Evolutionary conservation across 1,284 basidiomycete genomes (phyloP).

Genomic region (Sporisorium reilianum): DNA sequence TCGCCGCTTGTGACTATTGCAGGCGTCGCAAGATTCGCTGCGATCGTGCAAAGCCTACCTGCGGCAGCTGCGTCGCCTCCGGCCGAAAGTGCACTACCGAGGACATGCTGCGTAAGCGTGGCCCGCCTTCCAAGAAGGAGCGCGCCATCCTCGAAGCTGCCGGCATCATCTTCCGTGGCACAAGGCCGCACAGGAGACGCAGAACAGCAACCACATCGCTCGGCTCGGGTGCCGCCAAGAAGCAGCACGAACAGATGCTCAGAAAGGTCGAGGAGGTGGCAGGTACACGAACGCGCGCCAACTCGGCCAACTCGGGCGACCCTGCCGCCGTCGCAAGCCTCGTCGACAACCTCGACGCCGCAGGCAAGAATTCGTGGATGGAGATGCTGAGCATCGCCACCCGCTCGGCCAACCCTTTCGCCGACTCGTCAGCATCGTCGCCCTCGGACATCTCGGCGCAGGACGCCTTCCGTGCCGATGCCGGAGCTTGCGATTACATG

Average conservation of each 20-base stretch:
- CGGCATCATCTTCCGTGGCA: conserved; percentile 51
- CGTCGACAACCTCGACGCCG: conserved; percentile 8
- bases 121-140: conserved; percentile 53
- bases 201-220: conserved; percentile 45
- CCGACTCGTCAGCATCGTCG: conserved; percentile 36
- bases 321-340: neutral
- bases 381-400: conserved; percentile 48
- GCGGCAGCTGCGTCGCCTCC: conserved; percentile 36
- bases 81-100: conserved; percentile 53
- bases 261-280: conserved; percentile 38
- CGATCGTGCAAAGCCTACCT: conserved; percentile 53
- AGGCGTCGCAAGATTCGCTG: conserved; percentile 52
- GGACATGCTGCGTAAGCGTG: conserved; percentile 54
- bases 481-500: conserved; percentile 43
- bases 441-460: conserved; percentile 32
- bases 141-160: conserved; percentile 48
- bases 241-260: conserved; percentile 42
- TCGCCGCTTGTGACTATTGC: conserved; percentile 51
- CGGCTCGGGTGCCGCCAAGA: conserved; percentile 38
- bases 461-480: conserved; percentile 41
- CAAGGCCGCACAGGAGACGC: conserved; percentile 43
- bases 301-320: conserved; percentile 39
- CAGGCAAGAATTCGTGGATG: conserved; percentile 42
- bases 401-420: conserved; percentile 35
- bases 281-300: conserved; percentile 26